Percentiles rank a stretch among this genome's conserved stretches.
phyloP scores from a whole-genome alignment of 345 rosid genomes.

The Syzygium oleosum region DNA sequence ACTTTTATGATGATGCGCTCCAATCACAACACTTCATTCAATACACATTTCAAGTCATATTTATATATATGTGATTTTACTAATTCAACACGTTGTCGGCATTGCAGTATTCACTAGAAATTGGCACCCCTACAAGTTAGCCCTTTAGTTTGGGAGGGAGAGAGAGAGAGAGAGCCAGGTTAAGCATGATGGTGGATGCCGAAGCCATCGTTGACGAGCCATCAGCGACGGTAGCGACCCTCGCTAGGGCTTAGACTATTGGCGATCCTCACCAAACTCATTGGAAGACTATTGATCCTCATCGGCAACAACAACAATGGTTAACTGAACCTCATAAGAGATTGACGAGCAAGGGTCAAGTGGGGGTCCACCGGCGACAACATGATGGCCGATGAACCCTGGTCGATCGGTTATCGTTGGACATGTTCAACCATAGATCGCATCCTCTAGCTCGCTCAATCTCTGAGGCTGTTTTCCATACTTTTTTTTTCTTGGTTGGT shows the following conservation, averaged over 20 bases:
- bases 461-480: not conserved
- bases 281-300: not conserved
- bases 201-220: not conserved
- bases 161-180: not conserved
- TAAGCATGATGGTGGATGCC: not conserved
- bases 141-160: not conserved
- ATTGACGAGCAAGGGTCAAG: not conserved
- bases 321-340: not conserved
- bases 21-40: not conserved
- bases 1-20: not conserved
- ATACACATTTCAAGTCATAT: not conserved
- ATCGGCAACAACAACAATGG: not conserved
- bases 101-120: not conserved
- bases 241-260: not conserved
- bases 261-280: not conserved
- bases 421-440: not conserved
- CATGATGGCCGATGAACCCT: not conserved
- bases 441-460: not conserved
- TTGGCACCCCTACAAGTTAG: not conserved
- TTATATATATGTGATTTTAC: not conserved
- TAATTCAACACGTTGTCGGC: not conserved
- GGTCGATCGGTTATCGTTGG: not conserved
- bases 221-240: not conserved
- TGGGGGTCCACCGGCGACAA: not conserved
- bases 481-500: not conserved